phyloP scores from a whole-genome alignment of 345 rosid species.

The Eucalyptus polyanthemos region DNA sequence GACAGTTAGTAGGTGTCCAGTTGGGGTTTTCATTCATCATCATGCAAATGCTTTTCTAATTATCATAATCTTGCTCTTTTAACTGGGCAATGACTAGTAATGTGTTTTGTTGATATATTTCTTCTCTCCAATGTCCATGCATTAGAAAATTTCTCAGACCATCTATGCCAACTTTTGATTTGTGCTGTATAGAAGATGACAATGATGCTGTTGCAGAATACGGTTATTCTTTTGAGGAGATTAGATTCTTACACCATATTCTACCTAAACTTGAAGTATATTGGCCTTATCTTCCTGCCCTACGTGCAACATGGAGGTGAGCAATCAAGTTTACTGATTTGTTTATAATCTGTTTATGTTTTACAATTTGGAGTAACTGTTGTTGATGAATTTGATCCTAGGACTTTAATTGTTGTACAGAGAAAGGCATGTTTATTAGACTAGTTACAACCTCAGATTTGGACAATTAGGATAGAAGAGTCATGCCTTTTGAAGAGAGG shows the following conservation, averaged over 20 bases:
- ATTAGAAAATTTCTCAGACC: neutral
- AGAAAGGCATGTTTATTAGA: neutral
- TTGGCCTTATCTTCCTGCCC: slow-evolving; percentile 25
- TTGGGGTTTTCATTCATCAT: neutral
- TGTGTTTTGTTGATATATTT: neutral
- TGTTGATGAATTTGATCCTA: neutral
- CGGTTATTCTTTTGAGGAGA: slow-evolving; percentile 4
- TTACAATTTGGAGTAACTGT: neutral
- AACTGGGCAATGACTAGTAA: neutral
- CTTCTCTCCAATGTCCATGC: neutral
- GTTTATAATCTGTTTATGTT: neutral
- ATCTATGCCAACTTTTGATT: neutral
- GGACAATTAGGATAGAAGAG: neutral
- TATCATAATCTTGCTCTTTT: neutral
- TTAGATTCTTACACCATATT: neutral
- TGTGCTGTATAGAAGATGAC: neutral
- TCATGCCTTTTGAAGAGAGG: neutral
- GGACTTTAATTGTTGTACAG: neutral
- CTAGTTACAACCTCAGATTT: neutral
- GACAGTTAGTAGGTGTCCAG: neutral
- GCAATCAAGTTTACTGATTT: neutral
- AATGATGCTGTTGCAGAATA: slow-evolving; percentile 3
- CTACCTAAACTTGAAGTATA: neutral
- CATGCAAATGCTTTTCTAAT: neutral
- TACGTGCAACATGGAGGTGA: slow-evolving; percentile 42